Evolutionary conservation across 1,139 yeast genomes (phyloP).

Genomic region (Saccharomyces hybrid): DNA sequence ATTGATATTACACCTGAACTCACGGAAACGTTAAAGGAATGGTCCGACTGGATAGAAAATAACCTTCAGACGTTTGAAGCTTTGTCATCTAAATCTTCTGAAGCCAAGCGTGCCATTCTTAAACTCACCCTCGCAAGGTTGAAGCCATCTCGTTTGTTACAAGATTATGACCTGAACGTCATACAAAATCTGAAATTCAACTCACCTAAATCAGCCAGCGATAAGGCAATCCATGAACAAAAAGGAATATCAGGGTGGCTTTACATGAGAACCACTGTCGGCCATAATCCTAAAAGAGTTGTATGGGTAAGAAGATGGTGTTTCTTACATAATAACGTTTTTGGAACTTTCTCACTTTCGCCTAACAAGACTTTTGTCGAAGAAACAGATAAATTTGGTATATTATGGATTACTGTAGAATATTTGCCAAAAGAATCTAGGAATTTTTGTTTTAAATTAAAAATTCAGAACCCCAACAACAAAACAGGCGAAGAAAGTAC

Average conservation of each 20-base stretch:
- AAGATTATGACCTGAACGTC: slow-evolving; percentile 46
- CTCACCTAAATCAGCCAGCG: slow-evolving; percentile 23
- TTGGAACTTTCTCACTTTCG: slow-evolving; percentile 69
- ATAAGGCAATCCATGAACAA: slow-evolving; percentile 11
- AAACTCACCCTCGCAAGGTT: slow-evolving; percentile 44
- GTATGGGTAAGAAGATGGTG: slow-evolving; percentile 89
- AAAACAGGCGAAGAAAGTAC: slow-evolving; percentile 7
- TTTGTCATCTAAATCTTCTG: slow-evolving; percentile 43
- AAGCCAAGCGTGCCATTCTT: slow-evolving; percentile 58
- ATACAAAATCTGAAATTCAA: slow-evolving; percentile 33
- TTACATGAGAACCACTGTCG: slow-evolving; percentile 60
- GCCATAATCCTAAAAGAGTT: slow-evolving; percentile 46
- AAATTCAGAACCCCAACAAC: slow-evolving; percentile 45
- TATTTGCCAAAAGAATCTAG: slow-evolving; percentile 63
- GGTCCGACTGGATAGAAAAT: slow-evolving; percentile 33
- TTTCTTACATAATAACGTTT: slow-evolving; percentile 70
- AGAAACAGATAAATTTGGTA: slow-evolving; percentile 84
- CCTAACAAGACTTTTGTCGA: slow-evolving; percentile 71
- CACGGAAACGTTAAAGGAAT: slow-evolving; percentile 28
- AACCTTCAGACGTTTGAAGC: slow-evolving; percentile 33
- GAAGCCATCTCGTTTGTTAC: slow-evolving; percentile 51
- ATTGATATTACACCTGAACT: slow-evolving; percentile 13
- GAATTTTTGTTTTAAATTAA: slow-evolving; percentile 74
- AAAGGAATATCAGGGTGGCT: slow-evolving; percentile 62
- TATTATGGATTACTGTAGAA: slow-evolving; percentile 56